Evolutionary conservation across 139 green algal species (phyloP).

Genomic region (Gonium pectorale): DNA sequence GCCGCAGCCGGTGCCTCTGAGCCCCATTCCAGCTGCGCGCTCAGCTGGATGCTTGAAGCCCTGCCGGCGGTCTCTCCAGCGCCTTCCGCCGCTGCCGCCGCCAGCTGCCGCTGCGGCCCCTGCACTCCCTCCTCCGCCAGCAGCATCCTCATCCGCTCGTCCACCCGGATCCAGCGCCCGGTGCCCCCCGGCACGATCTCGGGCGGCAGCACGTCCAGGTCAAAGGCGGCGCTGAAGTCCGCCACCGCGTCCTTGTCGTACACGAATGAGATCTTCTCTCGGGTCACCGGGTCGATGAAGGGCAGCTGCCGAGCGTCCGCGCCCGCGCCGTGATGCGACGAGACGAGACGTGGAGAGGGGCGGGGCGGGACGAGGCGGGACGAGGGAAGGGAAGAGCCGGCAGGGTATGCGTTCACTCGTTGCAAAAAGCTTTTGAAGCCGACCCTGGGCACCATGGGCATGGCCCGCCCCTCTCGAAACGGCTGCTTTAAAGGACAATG

Average conservation of each 20-base stretch:
- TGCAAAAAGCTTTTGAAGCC: too few species aligned
- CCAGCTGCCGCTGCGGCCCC: not conserved
- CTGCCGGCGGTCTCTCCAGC: too few species aligned
- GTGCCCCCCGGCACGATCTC: constrained; percentile 32
- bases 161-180: constrained; percentile 21
- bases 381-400: too few species aligned
- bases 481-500: too few species aligned
- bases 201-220: constrained; percentile 19
- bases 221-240: constrained; percentile 4
- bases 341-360: not conserved
- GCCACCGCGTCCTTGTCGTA: constrained; percentile 36
- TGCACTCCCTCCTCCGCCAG: not conserved
- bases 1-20: not conserved
- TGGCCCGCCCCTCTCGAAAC: too few species aligned
- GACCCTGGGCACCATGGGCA: too few species aligned
- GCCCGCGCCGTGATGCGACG: too few species aligned
- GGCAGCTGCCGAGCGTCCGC: constrained; percentile 48
- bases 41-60: too few species aligned
- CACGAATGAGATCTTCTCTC: constrained; percentile 63
- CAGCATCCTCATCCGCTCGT: constrained; percentile 11
- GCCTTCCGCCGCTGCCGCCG: not conserved
- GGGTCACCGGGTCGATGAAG: constrained; percentile 68
- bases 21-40: too few species aligned
- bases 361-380: too few species aligned
- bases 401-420: too few species aligned